Percentiles rank a stretch among this genome's conserved stretches.
Evolutionary conservation across 2,329 filamentous ascomycete genomes (phyloP).

Genomic region (Phialophora macrospora): DNA sequence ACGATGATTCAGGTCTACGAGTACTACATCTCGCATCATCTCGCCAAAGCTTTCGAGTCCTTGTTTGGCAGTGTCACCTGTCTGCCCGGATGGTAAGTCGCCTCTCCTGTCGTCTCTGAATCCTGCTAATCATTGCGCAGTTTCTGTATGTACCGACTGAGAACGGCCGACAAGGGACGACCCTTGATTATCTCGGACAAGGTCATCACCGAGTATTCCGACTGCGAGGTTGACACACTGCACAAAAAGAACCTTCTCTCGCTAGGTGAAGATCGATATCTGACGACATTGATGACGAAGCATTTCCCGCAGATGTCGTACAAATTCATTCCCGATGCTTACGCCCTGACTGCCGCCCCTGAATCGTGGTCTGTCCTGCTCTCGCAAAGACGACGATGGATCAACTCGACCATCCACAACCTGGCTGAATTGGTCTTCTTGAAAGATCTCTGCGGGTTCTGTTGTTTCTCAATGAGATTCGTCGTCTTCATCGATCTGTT

Average conservation of each 20-base stretch:
- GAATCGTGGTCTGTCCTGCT: conserved; percentile 92
- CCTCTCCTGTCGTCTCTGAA: not conserved
- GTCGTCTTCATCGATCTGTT: conserved; percentile 93
- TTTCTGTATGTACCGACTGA: conserved; percentile 98
- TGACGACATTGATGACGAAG: conserved; percentile 98
- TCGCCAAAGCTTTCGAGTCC: conserved; percentile 96
- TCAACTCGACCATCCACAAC: conserved; percentile 98
- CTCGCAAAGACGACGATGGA: conserved; percentile 98
- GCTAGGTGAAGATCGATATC: conserved; percentile 93
- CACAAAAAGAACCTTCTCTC: conserved; percentile 94
- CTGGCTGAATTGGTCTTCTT: conserved; percentile 86
- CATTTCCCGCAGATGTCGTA: conserved; percentile 94
- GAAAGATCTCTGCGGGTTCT: conserved; percentile 96
- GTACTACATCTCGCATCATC: conserved; percentile 97
- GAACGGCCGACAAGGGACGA: conserved; percentile 90
- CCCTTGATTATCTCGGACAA: conserved; percentile 91
- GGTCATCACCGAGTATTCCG: conserved; percentile 84
- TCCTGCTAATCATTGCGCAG: conserved; percentile 60
- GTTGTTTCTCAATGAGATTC: conserved; percentile 97
- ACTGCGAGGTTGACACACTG: conserved; percentile 88
- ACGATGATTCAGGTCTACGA: conserved; percentile 99
- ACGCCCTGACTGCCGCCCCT: conserved; percentile 89
- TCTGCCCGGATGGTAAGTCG: conserved; percentile 93
- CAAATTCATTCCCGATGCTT: conserved; percentile 94
- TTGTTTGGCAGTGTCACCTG: conserved; percentile 98